phyloP scores from a whole-genome alignment of 2,329 filamentous ascomycete genomes.

The Orbilia brochopaga region DNA sequence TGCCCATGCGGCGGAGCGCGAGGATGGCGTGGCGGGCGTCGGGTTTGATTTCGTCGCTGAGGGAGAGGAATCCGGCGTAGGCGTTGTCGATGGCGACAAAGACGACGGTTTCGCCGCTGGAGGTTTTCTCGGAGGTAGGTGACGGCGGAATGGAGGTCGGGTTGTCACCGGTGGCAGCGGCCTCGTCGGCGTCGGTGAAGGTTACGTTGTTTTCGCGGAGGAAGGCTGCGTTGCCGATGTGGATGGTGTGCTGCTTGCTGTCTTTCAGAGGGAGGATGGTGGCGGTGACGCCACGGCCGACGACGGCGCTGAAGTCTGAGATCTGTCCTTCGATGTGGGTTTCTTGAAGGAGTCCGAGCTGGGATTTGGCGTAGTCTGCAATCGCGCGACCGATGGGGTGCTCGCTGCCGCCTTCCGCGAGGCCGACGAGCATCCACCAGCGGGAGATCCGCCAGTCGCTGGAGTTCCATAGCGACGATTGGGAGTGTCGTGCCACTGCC shows the following conservation, averaged over 20 bases:
- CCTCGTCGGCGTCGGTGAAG: constrained; percentile 69
- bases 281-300: constrained; percentile 85
- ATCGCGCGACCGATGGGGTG: constrained; percentile 95
- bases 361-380: constrained; percentile 73
- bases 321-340: constrained; percentile 80
- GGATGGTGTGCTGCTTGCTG: constrained; percentile 74
- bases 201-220: constrained; percentile 73
- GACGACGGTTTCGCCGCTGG: constrained; percentile 79
- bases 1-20: constrained; percentile 81
- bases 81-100: constrained; percentile 83
- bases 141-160: constrained; percentile 52
- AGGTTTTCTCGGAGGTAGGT: constrained; percentile 58
- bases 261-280: constrained; percentile 78
- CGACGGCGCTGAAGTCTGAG: constrained; percentile 79
- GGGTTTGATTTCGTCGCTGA: constrained; percentile 89
- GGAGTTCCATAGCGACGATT: constrained; percentile 72
- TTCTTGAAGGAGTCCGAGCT: constrained; percentile 75
- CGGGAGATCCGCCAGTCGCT: constrained; percentile 72
- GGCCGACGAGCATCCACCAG: constrained; percentile 95
- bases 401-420: constrained; percentile 95
- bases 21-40: constrained; percentile 80
- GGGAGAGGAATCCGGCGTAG: constrained; percentile 81
- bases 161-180: constrained; percentile 63
- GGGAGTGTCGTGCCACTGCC: constrained; percentile 77
- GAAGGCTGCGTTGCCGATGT: constrained; percentile 81